These are phyloP conservation scores for Pythium guiyangense DNA, from an alignment of 352 stramenopile species.

Conservation along the genomic window DNA sequence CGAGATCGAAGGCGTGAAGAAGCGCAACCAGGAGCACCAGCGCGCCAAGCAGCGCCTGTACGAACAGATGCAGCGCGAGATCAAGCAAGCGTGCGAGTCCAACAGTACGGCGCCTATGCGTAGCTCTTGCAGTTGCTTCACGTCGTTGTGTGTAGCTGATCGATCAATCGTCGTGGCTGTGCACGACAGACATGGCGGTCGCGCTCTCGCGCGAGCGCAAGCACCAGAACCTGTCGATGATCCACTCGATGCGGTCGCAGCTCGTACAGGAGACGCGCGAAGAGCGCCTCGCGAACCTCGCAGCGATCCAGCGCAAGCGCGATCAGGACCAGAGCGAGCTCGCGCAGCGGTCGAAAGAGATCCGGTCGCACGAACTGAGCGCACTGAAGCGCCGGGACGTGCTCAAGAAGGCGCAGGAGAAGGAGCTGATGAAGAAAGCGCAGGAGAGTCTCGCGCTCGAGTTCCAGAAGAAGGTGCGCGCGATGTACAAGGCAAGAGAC, in stretches of 20 bases:
- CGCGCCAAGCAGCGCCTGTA: conserved; percentile 41
- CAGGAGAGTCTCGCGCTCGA: conserved; percentile 45
- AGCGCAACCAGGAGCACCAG: conserved; percentile 48
- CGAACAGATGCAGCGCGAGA: conserved; percentile 52
- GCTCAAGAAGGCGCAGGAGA: conserved; percentile 44
- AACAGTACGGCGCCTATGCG: conserved; percentile 31
- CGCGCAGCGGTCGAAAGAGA: conserved; percentile 42
- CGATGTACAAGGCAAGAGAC: too few relatives aligned
- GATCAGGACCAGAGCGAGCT: conserved; percentile 34
- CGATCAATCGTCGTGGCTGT: background rate
- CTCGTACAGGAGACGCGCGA: conserved; percentile 47
- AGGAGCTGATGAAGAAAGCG: conserved; percentile 39
- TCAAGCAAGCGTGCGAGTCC: conserved; percentile 39
- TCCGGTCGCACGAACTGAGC: conserved; percentile 41
- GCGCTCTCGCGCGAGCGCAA: conserved; percentile 31
- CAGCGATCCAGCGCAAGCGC: conserved; percentile 36
- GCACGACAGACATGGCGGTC: conserved; percentile 16
- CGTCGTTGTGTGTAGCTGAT: background rate
- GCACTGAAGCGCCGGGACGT: conserved; percentile 35
- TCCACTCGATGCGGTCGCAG: conserved; percentile 38
- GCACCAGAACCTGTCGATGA: conserved; percentile 35
- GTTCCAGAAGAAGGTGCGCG: conserved; percentile 38
- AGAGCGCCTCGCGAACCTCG: conserved; percentile 35
- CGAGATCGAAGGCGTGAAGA: conserved; percentile 60
- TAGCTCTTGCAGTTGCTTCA: too few relatives aligned